Percentiles rank a stretch among this genome's conserved stretches.
Conservation (phyloP, 345 rosid genomes). For the Citrus maxima region DNA sequence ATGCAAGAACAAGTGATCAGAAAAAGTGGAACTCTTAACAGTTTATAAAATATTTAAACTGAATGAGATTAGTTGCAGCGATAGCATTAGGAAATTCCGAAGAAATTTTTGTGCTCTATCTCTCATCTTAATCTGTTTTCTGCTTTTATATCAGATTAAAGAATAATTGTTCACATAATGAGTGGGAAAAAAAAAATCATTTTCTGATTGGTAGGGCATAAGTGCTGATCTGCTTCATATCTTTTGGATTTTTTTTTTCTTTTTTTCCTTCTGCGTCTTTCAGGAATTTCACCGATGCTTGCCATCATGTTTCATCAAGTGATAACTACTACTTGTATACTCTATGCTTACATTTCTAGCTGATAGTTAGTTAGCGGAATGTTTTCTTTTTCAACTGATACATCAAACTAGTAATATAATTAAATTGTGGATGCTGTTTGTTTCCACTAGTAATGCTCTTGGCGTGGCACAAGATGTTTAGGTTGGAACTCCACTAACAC, state of each 20-base stretch:
- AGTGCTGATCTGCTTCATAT: not conserved
- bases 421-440: constrained; percentile 18
- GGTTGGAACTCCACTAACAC: not conserved
- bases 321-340: not conserved
- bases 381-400: not conserved
- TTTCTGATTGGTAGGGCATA: not conserved
- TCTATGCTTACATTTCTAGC: not conserved
- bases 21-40: not conserved
- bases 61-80: not conserved
- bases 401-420: constrained; percentile 43
- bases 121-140: not conserved
- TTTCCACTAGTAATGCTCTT: not conserved
- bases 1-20: not conserved
- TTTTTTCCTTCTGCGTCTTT: not conserved
- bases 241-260: not conserved
- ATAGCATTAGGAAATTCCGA: not conserved
- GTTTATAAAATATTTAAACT: not conserved
- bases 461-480: not conserved
- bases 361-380: not conserved
- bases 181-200: not conserved
- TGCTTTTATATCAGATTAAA: not conserved
- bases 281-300: not conserved
- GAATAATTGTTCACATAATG: not conserved
- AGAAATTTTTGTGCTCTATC: no score
- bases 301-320: not conserved